A percentile compares a stretch with the other conserved stretches of the same genome.
phyloP scores from a whole-genome alignment of 1,139 yeast species.

The Yamadazyma buinensis region DNA sequence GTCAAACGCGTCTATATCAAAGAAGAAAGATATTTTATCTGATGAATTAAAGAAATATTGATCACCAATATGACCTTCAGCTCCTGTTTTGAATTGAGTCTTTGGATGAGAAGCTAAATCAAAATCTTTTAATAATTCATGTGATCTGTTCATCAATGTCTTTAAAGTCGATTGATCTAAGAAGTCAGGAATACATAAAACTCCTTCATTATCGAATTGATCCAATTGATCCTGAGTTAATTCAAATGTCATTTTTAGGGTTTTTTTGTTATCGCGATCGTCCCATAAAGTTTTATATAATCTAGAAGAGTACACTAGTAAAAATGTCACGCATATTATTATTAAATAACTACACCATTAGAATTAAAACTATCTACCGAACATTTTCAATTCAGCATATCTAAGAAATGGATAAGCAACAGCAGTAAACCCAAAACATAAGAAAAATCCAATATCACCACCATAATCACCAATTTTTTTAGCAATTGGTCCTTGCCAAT shows the following conservation, averaged over 20 bases:
- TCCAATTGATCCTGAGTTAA: slow-evolving; percentile 39
- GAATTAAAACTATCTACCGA: slow-evolving; percentile 26
- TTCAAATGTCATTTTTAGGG: slow-evolving; percentile 6
- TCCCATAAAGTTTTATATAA: too few relatives aligned
- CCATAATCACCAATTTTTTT: slow-evolving; percentile 51
- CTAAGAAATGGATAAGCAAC: slow-evolving; percentile 61
- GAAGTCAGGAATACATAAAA: slow-evolving; percentile 58
- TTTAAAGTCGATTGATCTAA: slow-evolving; percentile 39
- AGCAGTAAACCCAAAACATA: slow-evolving; percentile 71
- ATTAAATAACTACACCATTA: neutral
- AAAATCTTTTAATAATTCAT: slow-evolving; percentile 43
- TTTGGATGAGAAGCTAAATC: slow-evolving; percentile 61
- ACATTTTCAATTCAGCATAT: slow-evolving; percentile 57
- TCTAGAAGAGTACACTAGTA: too few relatives aligned
- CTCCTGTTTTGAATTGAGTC: slow-evolving; percentile 68
- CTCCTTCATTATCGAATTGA: slow-evolving; percentile 54
- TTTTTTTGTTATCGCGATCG: too few relatives aligned
- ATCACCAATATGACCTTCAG: slow-evolving; percentile 68
- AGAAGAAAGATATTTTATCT: slow-evolving; percentile 66
- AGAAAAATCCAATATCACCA: slow-evolving; percentile 81
- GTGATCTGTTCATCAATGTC: slow-evolving; percentile 40
- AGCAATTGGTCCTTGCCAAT: slow-evolving; percentile 74
- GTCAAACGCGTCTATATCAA: slow-evolving; percentile 70
- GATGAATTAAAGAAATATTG: slow-evolving; percentile 66
- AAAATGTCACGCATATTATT: too few relatives aligned